phyloP scores from a whole-genome alignment of 2,329 filamentous ascomycete genomes.

The Claviceps cyperi region DNA sequence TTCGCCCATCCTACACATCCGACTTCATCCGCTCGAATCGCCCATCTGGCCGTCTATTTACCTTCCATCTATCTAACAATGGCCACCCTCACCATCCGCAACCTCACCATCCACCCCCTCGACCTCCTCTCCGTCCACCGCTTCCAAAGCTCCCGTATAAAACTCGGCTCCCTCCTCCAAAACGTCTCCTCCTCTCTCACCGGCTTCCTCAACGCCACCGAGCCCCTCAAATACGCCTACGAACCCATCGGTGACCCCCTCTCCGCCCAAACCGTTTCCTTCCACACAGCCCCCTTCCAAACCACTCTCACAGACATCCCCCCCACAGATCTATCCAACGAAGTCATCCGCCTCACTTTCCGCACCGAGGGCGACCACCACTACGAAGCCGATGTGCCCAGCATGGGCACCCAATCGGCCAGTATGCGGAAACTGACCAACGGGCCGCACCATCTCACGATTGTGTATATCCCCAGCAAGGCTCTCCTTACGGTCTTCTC shows the following conservation, averaged over 20 bases:
- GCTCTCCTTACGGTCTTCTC: slow-evolving; percentile 52
- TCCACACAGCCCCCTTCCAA: slow-evolving; percentile 55
- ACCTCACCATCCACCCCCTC: slow-evolving; percentile 61
- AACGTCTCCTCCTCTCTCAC: slow-evolving; percentile 30
- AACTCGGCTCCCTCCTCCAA: slow-evolving; percentile 27
- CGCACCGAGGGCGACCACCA: slow-evolving; percentile 32
- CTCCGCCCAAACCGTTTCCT: slow-evolving; percentile 44
- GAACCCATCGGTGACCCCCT: slow-evolving; percentile 43
- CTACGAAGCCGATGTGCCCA: slow-evolving; percentile 62
- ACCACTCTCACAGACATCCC: slow-evolving; percentile 42
- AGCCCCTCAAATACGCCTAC: slow-evolving; percentile 16
- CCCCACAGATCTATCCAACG: slow-evolving; percentile 41
- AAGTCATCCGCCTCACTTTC: slow-evolving; percentile 63
- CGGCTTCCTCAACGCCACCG: slow-evolving; percentile 29
- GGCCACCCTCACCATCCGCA: slow-evolving; percentile 58
- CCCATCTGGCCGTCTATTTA: too few relatives aligned
- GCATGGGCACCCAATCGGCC: slow-evolving; percentile 42
- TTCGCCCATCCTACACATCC: too few relatives aligned
- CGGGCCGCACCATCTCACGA: slow-evolving; percentile 44
- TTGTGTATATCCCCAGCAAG: slow-evolving; percentile 45
- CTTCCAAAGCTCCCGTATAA: slow-evolving; percentile 40
- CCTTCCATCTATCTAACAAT: slow-evolving; percentile 16
- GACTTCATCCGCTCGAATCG: too few relatives aligned
- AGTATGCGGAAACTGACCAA: slow-evolving; percentile 42
- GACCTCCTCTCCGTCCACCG: slow-evolving; percentile 61